phyloP scores from a whole-genome alignment of 768 basidiomycete species.

The Neoboletus brunneissimus region DNA sequence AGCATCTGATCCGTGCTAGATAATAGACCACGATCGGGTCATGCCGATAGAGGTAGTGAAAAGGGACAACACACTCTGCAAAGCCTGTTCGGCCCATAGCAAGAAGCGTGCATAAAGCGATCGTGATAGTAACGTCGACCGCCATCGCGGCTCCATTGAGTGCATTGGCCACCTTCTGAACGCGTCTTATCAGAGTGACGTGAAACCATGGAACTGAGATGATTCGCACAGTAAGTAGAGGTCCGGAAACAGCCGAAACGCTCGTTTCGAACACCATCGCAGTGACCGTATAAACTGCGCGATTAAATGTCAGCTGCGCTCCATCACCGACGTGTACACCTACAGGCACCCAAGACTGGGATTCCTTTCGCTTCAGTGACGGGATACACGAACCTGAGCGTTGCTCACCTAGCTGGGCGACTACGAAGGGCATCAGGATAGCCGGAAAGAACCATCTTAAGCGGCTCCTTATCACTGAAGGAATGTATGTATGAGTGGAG shows the following conservation, averaged over 20 bases:
- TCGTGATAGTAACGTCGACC: slow-evolving; percentile 21
- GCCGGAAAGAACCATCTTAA: slow-evolving; percentile 19
- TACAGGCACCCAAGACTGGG: slow-evolving; percentile 18
- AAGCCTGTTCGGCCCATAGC: slow-evolving; percentile 25
- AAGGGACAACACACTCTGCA: slow-evolving; percentile 13
- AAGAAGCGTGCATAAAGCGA: slow-evolving; percentile 22
- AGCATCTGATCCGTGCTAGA: slow-evolving; percentile 26
- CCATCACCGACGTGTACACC: background rate
- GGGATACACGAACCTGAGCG: background rate
- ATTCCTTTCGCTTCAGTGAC: slow-evolving; percentile 1
- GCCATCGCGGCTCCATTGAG: slow-evolving; percentile 13
- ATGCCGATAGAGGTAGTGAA: background rate
- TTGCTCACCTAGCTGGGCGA: slow-evolving; percentile 17
- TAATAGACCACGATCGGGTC: background rate
- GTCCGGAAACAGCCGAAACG: slow-evolving; percentile 14
- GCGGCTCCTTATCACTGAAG: slow-evolving; percentile 13
- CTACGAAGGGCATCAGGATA: slow-evolving; percentile 18
- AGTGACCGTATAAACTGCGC: slow-evolving; percentile 16
- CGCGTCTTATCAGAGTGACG: slow-evolving; percentile 1
- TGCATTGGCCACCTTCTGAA: slow-evolving; percentile 15
- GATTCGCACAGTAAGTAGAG: slow-evolving; percentile 19
- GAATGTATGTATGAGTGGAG: background rate
- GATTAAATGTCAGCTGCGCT: slow-evolving; percentile 2
- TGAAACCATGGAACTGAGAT: background rate
- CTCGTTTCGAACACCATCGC: slow-evolving; percentile 15